Percentiles rank a stretch among this genome's conserved stretches.
Evolutionary conservation across 2,329 filamentous ascomycete species (phyloP).

Genomic region (Fusarium sp.): DNA sequence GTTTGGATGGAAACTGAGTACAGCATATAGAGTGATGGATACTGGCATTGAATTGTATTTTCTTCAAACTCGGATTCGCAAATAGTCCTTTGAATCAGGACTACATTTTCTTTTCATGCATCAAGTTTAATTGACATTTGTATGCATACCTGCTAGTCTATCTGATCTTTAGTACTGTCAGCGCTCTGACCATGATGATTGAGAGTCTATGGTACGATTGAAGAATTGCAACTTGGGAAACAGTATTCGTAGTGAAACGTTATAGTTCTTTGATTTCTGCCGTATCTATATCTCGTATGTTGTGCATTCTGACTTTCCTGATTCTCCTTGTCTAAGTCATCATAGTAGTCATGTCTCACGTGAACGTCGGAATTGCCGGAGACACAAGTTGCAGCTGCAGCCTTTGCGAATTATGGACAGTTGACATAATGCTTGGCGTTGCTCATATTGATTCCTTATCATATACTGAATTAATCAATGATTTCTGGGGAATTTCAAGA

Average conservation of each 20-base stretch:
- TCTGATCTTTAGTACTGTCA: background rate
- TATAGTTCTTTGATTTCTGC: background rate
- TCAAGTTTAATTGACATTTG: background rate
- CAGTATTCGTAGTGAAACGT: background rate
- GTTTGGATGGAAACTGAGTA: background rate
- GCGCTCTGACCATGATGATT: background rate
- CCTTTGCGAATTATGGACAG: background rate
- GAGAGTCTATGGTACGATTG: background rate
- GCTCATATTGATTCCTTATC: background rate
- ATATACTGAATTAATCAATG: too few relatives aligned
- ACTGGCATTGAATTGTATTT: background rate
- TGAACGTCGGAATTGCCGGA: slow-evolving; percentile 19
- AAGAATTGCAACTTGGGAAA: background rate
- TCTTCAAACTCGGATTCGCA: background rate
- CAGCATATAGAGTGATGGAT: background rate
- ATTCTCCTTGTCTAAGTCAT: background rate
- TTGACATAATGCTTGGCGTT: background rate
- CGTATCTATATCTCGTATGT: background rate
- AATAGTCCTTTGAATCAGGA: background rate
- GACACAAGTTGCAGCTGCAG: background rate
- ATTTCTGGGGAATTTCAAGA: background rate
- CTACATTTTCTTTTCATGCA: background rate
- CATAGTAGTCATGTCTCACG: background rate
- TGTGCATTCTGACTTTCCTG: background rate
- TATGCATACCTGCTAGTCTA: background rate